Base-by-base conservation (phyloP, 768 basidiomycete genomes). In the Trametes punicea region DNA sequence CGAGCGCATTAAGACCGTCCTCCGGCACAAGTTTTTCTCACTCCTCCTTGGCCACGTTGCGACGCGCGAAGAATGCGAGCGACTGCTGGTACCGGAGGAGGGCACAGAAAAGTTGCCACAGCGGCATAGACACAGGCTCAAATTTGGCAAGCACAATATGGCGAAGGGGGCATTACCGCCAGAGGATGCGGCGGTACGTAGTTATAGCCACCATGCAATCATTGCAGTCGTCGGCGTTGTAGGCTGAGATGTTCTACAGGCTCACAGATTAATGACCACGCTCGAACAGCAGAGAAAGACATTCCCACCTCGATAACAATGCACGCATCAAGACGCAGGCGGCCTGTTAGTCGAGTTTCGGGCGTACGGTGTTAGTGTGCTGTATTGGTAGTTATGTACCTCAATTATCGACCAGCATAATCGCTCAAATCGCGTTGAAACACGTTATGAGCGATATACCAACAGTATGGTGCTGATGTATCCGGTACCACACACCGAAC, bases 21-120 rank as follows among this genome's bases (percentile, higher is more conserved):
- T 95, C 15, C 81, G 92, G 27, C 85, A 90, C 68, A 97, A 97
- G 69, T 91, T 89, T 72, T 87, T 90, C 71, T 81, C 84, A 26
- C 73, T 90, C 15, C 74, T 90, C 0, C 82, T 89, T 64, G 88
- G 90, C 5, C 81, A 87, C 58, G 71, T 81, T 11, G 82, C 87
- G 0, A 81, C 87, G 9, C 84, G 88, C 55, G 84, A 85, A 56
- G 88, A 90, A 62, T 93, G 89, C 64, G 77, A 75, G 34, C 80
- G 80, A 36, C 70, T 93, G 26, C 78, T 92, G 21, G 73, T 72
- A 7, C 71, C 73, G n/a, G 60, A 63, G 33, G 65, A 65, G 39
- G 64, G 64, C 34, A 53, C 65, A 8, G 60, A 61, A 36, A 63
- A 64, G 53, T 48, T 63, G 5, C 60, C 53, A 13, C 57, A 53